Evolutionary conservation across 805 yeast genomes (phyloP), one percentile per base, ranked within the genome.

Genomic region (Candida boleticola): DNA sequence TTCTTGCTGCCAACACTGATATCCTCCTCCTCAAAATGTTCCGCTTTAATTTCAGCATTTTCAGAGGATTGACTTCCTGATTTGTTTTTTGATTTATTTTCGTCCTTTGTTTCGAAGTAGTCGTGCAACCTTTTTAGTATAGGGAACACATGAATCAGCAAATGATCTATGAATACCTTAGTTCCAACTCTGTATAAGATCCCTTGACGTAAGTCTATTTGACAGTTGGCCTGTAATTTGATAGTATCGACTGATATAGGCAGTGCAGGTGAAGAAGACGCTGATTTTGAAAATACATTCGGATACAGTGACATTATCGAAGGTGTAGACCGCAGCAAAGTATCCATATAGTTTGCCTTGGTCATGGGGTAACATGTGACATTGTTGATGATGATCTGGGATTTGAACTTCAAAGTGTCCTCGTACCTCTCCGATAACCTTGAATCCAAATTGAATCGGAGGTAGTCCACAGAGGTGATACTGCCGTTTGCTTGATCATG

Each of bases 91-190:
- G 25, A 16, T 26, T 27, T 11, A 21, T n/a, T 9, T 16, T 27
- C 40, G n/a, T 17, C 18, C 11, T 17, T 16, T 5, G 20, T 19
- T 4, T 16, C 18, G 25, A n/a, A n/a, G 14, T 13, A 30, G 32
- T 36, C 44, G 36, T 40, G 35, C 5, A 29, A 14, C 27, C 14
- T n/a, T 25, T 58, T 60, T 17, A 58, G 18, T 13, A 52, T 23
- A 29, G 53, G 50, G 46, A 58, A 61, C 4, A 53, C 47, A 48
- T 50, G 52, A 1, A 59, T 29, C 26, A 45, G 45, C 33, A 58
- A 43, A n/a, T 60, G 59, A 35, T 57, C 60, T 13, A 50, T 47
- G 30, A 54, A 52, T 5, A 55, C 34, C 34, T 56, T 49, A 18
- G 52, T 27, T 17, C 47, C 50, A 3, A 58, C 43, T 9, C 48